Base-by-base conservation (phyloP, 495 filamentous ascomycete species). In the Lasiosphaeriaceae sp. region DNA sequence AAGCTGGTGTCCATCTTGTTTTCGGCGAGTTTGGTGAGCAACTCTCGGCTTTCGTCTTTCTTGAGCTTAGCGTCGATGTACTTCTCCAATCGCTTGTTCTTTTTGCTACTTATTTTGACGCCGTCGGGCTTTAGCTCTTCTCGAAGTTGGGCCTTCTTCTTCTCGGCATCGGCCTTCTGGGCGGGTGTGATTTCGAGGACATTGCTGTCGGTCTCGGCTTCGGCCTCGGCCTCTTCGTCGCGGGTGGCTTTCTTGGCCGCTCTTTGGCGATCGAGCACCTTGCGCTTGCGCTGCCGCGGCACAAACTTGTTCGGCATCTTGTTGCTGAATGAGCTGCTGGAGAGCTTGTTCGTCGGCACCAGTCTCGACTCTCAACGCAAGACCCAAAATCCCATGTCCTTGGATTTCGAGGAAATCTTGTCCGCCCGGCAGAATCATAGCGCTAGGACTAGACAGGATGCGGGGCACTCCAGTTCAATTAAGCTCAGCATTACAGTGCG, bases 11-110 rank as follows among this genome's bases (percentile, higher is more conserved):
- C 92, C 49, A 94, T 83, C 63, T 87, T 92, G 12, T 83, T 77
- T 43, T 80, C 76, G 24, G 89, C 86, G 6, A 98, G 78, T 67
- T 91, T 90, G 68, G 89, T 89, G 49, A 97, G 80, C 19, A 98
- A 74, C 52, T 85, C 88, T 9, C 88, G 73, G 67, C 91, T 96
- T 65, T 97, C 94, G 66, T 98, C 94, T 69, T 97, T 97, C 66
- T 82, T 87, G 7, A 97, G 76, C 78, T 98, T 98, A 50, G 79
- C 94, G 65, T 97, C 93, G 77, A 99, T 96, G 67, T 99, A 99
- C 67, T 97, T 97, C 56, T 97, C 91, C 34, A 99, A 75, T 39
- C 94, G 80, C 74, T 97, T 97, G 53, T 90, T 82, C 75, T 99
- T 99, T 77, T 97, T 96, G 39, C 83, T 79, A 31, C 87, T 93